phyloP scores from a whole-genome alignment of 192 early-diverging fungal genomes.

The Umbelopsis sp. region DNA sequence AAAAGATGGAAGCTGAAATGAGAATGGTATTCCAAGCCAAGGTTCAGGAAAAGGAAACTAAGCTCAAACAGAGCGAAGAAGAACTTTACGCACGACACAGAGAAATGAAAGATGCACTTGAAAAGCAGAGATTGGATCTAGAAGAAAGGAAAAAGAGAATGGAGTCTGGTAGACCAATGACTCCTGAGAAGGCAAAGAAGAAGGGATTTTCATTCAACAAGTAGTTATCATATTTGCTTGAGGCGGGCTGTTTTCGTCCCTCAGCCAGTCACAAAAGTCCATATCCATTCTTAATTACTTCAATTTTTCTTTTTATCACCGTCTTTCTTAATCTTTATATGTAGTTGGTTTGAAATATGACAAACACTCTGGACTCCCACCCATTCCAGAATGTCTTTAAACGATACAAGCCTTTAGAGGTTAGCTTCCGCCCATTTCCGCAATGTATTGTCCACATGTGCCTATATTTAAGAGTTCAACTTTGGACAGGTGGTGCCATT shows the following conservation, averaged over 20 bases:
- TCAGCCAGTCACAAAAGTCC: constrained; percentile 13
- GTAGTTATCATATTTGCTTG: constrained; percentile 23
- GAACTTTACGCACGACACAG: constrained; percentile 96
- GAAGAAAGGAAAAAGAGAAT: constrained; percentile 95
- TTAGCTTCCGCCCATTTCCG: neutral
- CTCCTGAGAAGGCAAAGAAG: constrained; percentile 70
- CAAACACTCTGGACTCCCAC: constrained; percentile 17
- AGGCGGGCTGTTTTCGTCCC: no score
- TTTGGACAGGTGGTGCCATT: constrained; percentile 18
- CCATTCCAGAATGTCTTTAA: constrained; percentile 23
- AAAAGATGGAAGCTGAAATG: constrained; percentile 99
- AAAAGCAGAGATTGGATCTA: constrained; percentile 92
- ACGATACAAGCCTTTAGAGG: constrained; percentile 22
- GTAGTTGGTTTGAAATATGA: constrained; percentile 16
- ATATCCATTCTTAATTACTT: neutral
- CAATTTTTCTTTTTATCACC: neutral
- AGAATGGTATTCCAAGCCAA: constrained; percentile 98
- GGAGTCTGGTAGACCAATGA: constrained; percentile 71
- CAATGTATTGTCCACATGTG: no score
- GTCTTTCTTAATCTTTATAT: neutral
- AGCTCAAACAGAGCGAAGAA: constrained; percentile 97
- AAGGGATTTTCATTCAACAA: constrained; percentile 72
- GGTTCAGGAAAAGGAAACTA: constrained; percentile 98
- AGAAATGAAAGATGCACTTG: constrained; percentile 97
- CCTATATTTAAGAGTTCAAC: no score